Percentiles rank a stretch among this genome's conserved stretches.
These are phyloP conservation scores for Escallonia rubra DNA, from an alignment of 129 eudicot species.

Conservation along the genomic window DNA sequence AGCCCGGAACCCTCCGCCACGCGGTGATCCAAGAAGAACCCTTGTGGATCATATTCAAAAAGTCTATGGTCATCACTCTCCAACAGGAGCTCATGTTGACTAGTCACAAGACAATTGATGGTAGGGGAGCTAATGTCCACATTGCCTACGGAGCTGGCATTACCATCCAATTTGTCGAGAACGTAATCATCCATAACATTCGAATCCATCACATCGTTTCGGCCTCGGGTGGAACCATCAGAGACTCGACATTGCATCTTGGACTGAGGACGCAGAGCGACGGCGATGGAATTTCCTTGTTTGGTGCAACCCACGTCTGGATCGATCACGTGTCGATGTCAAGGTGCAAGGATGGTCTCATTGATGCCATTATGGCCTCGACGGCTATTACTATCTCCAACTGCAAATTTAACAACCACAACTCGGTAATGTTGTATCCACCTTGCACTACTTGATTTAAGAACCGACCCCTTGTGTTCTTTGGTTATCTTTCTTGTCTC, in stretches of 20 bases:
- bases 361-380: slow-evolving; percentile 64
- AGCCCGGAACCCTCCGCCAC: slow-evolving; percentile 68
- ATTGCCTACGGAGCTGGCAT: slow-evolving; percentile 69
- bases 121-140: slow-evolving; percentile 56
- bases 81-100: slow-evolving; percentile 58
- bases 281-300: slow-evolving; percentile 70
- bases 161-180: slow-evolving; percentile 56
- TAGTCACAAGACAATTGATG: slow-evolving; percentile 69
- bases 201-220: slow-evolving; percentile 51
- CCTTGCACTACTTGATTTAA: too few relatives aligned
- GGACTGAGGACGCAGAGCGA: slow-evolving; percentile 73
- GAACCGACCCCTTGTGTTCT: too few relatives aligned
- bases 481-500: background rate
- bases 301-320: slow-evolving; percentile 55
- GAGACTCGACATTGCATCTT: slow-evolving; percentile 43
- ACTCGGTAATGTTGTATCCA: slow-evolving; percentile 28
- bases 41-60: slow-evolving; percentile 59
- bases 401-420: slow-evolving; percentile 66
- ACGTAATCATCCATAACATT: slow-evolving; percentile 63
- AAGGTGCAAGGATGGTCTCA: slow-evolving; percentile 55
- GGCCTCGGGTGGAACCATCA: slow-evolving; percentile 49
- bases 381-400: slow-evolving; percentile 73
- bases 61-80: slow-evolving; percentile 51
- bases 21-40: slow-evolving; percentile 74
- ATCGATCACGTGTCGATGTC: slow-evolving; percentile 62